phyloP scores from a whole-genome alignment of 768 basidiomycete genomes.

The Sistotremastrum niveocremeum region DNA sequence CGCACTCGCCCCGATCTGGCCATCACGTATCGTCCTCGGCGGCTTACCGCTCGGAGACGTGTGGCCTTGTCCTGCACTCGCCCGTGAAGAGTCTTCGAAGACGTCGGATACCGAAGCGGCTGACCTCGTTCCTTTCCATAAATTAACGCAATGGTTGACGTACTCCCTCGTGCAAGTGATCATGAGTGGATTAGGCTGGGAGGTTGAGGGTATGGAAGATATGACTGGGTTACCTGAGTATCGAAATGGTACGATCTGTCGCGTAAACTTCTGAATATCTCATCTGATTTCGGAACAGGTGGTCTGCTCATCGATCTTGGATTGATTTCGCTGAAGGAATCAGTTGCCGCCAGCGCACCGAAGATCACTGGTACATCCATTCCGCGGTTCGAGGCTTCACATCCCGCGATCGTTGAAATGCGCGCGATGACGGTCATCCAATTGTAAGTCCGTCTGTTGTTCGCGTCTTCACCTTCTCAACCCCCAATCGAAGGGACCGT shows the following conservation, averaged over 20 bases:
- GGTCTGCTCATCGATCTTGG: conserved; percentile 80
- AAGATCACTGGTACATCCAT: conserved; percentile 35
- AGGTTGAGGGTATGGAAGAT: conserved; percentile 65
- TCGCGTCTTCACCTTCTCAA: neutral
- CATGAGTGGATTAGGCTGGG: conserved; percentile 64
- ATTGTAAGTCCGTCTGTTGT: conserved; percentile 39
- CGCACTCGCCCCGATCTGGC: conserved; percentile 84
- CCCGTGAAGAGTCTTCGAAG: conserved; percentile 14
- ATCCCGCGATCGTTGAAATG: conserved; percentile 93
- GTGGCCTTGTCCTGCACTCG: conserved; percentile 63
- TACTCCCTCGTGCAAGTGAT: conserved; percentile 82
- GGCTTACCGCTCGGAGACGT: conserved; percentile 79
- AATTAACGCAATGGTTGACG: conserved; percentile 87
- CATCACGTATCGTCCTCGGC: conserved; percentile 54
- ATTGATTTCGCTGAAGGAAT: conserved; percentile 49
- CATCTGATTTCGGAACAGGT: conserved; percentile 27
- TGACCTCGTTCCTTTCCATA: conserved; percentile 86
- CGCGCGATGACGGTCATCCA: conserved; percentile 89
- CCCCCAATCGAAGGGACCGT: conserved; percentile 45
- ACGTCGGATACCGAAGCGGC: conserved; percentile 35
- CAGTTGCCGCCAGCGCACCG: conserved; percentile 9
- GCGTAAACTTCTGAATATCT: neutral
- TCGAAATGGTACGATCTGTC: conserved; percentile 55
- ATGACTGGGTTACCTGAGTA: conserved; percentile 95
- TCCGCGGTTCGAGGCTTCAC: conserved; percentile 56